Evolutionary conservation across 1,284 basidiomycete species (phyloP).

Genomic region (Cutaneotrichosporon sp.): DNA sequence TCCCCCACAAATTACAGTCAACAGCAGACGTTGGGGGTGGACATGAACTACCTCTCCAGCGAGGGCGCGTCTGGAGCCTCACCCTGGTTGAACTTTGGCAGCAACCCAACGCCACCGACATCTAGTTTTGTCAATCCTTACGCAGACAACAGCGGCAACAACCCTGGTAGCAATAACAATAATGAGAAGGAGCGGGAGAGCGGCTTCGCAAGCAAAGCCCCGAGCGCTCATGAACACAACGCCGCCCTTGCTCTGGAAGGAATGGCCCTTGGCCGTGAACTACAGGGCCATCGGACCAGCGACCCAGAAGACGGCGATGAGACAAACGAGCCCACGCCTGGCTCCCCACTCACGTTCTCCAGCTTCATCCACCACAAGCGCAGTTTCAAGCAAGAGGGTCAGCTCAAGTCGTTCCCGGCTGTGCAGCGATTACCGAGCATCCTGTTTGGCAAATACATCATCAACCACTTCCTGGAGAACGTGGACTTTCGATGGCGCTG

Average conservation of each 20-base stretch:
- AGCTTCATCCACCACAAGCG: slow-evolving; percentile 18
- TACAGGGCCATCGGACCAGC: background rate
- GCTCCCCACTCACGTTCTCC: slow-evolving; percentile 16
- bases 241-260: slow-evolving; percentile 21
- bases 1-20: background rate
- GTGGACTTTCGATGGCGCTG: slow-evolving; percentile 23
- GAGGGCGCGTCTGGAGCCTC: background rate
- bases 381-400: slow-evolving; percentile 2
- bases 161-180: background rate
- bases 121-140: background rate
- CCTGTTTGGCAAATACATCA: slow-evolving; percentile 20
- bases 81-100: background rate
- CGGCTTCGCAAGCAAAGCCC: slow-evolving; percentile 13
- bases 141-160: background rate
- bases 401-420: slow-evolving; percentile 14
- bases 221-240: slow-evolving; percentile 20
- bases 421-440: slow-evolving; percentile 8
- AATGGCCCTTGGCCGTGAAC: slow-evolving; percentile 19
- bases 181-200: background rate
- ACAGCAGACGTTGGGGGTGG: background rate
- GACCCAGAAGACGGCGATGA: background rate
- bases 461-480: slow-evolving; percentile 16
- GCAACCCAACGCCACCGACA: background rate
- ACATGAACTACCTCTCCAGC: background rate
- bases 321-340: slow-evolving; percentile 14